These are phyloP conservation scores for Coemansia sp. DNA, from an alignment of 192 early-diverging fungal genomes.

Conservation along the genomic window DNA sequence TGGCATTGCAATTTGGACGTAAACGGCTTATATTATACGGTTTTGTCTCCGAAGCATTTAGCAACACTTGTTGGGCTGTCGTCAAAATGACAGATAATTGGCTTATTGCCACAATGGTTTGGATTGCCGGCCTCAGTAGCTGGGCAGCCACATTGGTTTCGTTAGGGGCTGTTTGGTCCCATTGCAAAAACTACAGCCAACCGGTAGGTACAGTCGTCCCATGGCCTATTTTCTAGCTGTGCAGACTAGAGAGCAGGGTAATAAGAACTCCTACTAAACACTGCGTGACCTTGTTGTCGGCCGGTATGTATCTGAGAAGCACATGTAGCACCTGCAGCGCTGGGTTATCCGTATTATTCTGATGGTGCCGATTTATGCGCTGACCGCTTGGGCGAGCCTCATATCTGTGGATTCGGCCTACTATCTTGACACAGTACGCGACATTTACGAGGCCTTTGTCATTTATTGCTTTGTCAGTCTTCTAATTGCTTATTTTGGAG, in stretches of 20 bases:
- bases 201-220: slow-evolving; percentile 19
- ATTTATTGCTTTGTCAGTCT: slow-evolving; percentile 93
- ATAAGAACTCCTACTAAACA: not conserved
- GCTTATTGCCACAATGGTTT: slow-evolving; percentile 45
- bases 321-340: slow-evolving; percentile 58
- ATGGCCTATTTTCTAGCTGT: not conserved
- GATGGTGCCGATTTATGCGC: slow-evolving; percentile 85
- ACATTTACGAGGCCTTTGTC: slow-evolving; percentile 95
- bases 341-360: slow-evolving; percentile 66
- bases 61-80: not conserved
- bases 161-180: slow-evolving; percentile 49
- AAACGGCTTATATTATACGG: not conserved
- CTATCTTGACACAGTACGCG: slow-evolving; percentile 87
- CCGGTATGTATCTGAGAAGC: slow-evolving; percentile 23
- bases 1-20: not conserved
- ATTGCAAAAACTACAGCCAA: slow-evolving; percentile 57
- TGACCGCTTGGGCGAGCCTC: slow-evolving; percentile 77
- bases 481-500: slow-evolving; percentile 83
- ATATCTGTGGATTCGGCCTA: slow-evolving; percentile 72
- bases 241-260: not conserved
- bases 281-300: not conserved
- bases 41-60: not conserved
- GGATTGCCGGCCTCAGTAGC: slow-evolving; percentile 48
- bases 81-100: slow-evolving; percentile 23
- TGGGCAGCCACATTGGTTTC: slow-evolving; percentile 51